These are phyloP conservation scores for Rhizopogon salebrosus DNA, from an alignment of 768 basidiomycete genomes.

Conservation along the genomic window DNA sequence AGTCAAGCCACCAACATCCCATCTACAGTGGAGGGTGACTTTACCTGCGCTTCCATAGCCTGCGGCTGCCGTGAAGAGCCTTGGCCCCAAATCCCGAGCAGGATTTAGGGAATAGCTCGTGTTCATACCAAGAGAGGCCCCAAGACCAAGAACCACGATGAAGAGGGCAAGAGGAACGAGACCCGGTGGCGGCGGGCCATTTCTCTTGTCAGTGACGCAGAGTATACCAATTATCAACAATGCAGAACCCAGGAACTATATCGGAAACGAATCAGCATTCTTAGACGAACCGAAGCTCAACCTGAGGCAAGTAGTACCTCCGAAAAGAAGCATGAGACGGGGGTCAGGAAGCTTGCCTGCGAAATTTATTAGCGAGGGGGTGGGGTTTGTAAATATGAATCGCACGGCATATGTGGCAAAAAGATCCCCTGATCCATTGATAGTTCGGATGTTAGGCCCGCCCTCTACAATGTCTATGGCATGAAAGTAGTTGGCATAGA, in stretches of 20 bases:
- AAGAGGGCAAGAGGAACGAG: conserved; percentile 54
- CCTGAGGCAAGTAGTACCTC: conserved; percentile 26
- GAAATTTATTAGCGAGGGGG: conserved; percentile 9
- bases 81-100: conserved; percentile 68
- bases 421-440: conserved; percentile 49
- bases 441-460: conserved; percentile 46
- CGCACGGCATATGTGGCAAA: conserved; percentile 61
- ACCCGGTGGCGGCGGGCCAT: conserved; percentile 42
- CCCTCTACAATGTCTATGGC: conserved; percentile 65
- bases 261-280: background rate
- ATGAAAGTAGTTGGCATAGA: conserved; percentile 63
- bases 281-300: background rate
- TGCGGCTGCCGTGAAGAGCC: conserved; percentile 64
- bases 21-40: background rate
- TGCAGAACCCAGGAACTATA: conserved; percentile 50
- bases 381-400: background rate
- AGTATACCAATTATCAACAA: conserved; percentile 52
- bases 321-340: conserved; percentile 40
- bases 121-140: conserved; percentile 53
- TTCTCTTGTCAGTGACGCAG: conserved; percentile 48
- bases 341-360: conserved; percentile 37
- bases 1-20: background rate
- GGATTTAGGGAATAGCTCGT: conserved; percentile 68
- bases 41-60: conserved; percentile 52
- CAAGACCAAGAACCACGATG: conserved; percentile 54